phyloP scores from a whole-genome alignment of 2,329 filamentous ascomycete species.

The Xylaria sp. region DNA sequence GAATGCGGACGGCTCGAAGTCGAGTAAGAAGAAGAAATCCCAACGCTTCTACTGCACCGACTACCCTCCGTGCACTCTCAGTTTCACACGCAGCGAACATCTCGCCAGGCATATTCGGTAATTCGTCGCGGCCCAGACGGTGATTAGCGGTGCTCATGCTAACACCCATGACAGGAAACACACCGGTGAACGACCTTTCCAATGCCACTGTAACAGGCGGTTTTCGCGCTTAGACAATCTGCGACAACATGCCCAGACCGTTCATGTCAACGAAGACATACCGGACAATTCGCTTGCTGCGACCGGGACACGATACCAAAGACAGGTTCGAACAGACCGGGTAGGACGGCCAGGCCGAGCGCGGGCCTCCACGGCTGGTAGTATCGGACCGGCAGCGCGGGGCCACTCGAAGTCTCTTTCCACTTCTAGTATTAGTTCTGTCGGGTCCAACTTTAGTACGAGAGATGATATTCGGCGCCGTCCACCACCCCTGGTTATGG shows the following conservation, averaged over 20 bases:
- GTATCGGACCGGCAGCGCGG: constrained; percentile 74
- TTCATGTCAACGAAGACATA: constrained; percentile 97
- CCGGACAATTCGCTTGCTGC: constrained; percentile 93
- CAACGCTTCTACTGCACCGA: constrained; percentile 97
- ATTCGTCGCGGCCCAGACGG: constrained; percentile 42
- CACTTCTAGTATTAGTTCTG: constrained; percentile 83
- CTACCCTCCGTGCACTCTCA: constrained; percentile 91
- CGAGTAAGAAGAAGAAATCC: constrained; percentile 94
- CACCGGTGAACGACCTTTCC: constrained; percentile 94
- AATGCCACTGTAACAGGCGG: constrained; percentile 91
- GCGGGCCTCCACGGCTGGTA: constrained; percentile 81
- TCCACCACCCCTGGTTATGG: constrained; percentile 86
- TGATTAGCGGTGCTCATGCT: constrained; percentile 25
- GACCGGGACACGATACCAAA: constrained; percentile 89
- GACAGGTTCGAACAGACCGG: constrained; percentile 89
- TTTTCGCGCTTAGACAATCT: constrained; percentile 96
- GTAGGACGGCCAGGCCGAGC: constrained; percentile 80
- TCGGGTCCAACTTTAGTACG: constrained; percentile 72
- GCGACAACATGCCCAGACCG: constrained; percentile 95
- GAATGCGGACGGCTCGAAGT: constrained; percentile 72
- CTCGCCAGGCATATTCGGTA: constrained; percentile 93
- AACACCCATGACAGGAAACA: constrained; percentile 76
- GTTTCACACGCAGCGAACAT: constrained; percentile 96
- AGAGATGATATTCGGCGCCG: constrained; percentile 75
- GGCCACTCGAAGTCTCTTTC: constrained; percentile 89